Evolutionary conservation across 768 basidiomycete genomes (phyloP).

Genomic region (Pulveroboletus sp.): DNA sequence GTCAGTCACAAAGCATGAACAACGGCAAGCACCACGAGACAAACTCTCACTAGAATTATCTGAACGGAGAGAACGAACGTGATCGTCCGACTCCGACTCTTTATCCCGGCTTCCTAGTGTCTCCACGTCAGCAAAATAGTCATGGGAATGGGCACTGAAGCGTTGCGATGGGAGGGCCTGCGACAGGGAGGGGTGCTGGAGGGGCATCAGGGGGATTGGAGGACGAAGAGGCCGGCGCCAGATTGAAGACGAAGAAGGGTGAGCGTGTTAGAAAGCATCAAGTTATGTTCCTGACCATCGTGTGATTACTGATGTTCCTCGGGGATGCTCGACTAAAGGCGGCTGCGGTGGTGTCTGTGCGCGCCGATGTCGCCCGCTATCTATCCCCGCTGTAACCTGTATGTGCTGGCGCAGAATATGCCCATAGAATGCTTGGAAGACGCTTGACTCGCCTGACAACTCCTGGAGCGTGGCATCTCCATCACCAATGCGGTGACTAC

Average conservation of each 20-base stretch:
- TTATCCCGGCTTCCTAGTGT: conserved; percentile 22
- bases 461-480: neutral
- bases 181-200: conserved; percentile 7
- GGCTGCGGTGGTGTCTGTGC: neutral
- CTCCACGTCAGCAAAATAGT: conserved; percentile 9
- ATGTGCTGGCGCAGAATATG: neutral
- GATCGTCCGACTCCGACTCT: conserved; percentile 13
- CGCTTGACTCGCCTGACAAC: neutral
- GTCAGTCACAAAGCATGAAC: neutral
- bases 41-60: conserved; percentile 15
- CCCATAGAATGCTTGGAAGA: neutral
- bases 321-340: neutral
- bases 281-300: conserved; percentile 14
- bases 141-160: conserved; percentile 2
- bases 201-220: conserved; percentile 16
- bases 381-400: neutral
- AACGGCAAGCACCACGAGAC: neutral
- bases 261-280: conserved; percentile 2
- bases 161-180: conserved; percentile 16
- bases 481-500: conserved; percentile 2
- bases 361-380: neutral
- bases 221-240: conserved; percentile 4
- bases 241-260: conserved; percentile 4
- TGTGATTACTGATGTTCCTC: conserved; percentile 17
- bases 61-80: conserved; percentile 12